These are phyloP conservation scores for Porpolomopsis calyptriformis DNA, from an alignment of 768 basidiomycete genomes.

Conservation along the genomic window DNA sequence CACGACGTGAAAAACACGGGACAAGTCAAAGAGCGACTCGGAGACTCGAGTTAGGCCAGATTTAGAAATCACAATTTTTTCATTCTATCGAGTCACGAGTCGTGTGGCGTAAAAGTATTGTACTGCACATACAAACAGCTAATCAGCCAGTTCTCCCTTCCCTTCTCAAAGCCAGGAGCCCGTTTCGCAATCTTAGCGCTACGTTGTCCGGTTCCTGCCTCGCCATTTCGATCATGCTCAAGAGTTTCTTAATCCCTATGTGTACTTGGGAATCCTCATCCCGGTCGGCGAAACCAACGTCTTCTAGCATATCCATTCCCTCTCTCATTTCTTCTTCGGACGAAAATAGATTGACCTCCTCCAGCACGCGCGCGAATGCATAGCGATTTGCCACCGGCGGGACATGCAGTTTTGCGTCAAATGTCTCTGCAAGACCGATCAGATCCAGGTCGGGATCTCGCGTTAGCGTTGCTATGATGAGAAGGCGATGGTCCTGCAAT, in stretches of 20 bases:
- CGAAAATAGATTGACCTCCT: slow-evolving; percentile 69
- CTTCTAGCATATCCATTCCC: slow-evolving; percentile 55
- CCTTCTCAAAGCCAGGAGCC: too few relatives aligned
- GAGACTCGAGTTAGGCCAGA: background rate
- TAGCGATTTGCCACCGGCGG: slow-evolving; percentile 67
- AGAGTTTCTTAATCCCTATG: slow-evolving; percentile 89
- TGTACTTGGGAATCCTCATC: slow-evolving; percentile 40
- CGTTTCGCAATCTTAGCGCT: slow-evolving; percentile 55
- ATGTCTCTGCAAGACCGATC: slow-evolving; percentile 79
- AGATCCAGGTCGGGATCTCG: slow-evolving; percentile 77
- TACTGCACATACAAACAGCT: too few relatives aligned
- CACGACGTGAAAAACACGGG: too few relatives aligned
- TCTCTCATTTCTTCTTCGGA: slow-evolving; percentile 41
- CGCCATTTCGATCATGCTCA: slow-evolving; percentile 92
- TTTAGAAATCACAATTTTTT: too few relatives aligned
- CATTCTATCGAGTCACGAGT: too few relatives aligned
- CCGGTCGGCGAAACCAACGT: slow-evolving; percentile 57
- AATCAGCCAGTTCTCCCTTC: too few relatives aligned
- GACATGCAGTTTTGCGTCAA: slow-evolving; percentile 80
- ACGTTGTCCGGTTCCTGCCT: slow-evolving; percentile 86
- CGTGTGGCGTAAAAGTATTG: background rate
- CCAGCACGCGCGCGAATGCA: slow-evolving; percentile 66
- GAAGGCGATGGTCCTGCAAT: slow-evolving; percentile 72
- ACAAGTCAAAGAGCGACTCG: too few relatives aligned
- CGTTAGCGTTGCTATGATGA: slow-evolving; percentile 89